Evolutionary conservation across 2,329 filamentous ascomycete genomes (phyloP).

Genomic region (Diaporthe vaccinii): DNA sequence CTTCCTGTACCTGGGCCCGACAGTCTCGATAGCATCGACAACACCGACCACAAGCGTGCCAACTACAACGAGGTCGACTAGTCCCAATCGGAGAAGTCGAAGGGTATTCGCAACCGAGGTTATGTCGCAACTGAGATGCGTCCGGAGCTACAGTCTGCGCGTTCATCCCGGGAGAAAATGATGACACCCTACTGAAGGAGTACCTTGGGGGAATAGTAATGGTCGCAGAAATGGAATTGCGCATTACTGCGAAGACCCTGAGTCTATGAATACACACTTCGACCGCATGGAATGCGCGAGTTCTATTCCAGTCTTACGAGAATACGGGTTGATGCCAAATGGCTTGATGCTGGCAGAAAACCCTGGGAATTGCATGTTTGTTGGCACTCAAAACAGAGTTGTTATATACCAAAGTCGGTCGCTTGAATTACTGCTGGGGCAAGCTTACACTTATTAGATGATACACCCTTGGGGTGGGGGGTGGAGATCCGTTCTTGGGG

Average conservation of each 20-base stretch:
- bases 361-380: not conserved
- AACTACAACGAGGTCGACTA: conserved; percentile 33
- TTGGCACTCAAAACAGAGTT: conserved; percentile 17
- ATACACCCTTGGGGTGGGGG: conserved; percentile 9
- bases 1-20: not conserved
- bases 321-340: conserved; percentile 10
- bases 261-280: not conserved
- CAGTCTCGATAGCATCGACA: not conserved
- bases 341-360: conserved; percentile 26
- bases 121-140: not conserved
- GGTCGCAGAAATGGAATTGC: not conserved
- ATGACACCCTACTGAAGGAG: not conserved
- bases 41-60: not conserved
- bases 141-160: too few species aligned
- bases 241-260: too few species aligned
- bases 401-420: conserved; percentile 38
- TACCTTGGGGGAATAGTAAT: not conserved
- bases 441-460: conserved; percentile 31
- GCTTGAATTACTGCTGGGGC: conserved; percentile 27
- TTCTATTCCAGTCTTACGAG: not conserved
- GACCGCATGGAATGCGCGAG: not conserved
- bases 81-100: not conserved
- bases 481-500: conserved; percentile 2
- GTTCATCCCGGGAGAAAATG: not conserved
- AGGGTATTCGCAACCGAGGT: not conserved